phyloP scores from a whole-genome alignment of 495 filamentous ascomycete genomes.

The Sordaria brevicollis region DNA sequence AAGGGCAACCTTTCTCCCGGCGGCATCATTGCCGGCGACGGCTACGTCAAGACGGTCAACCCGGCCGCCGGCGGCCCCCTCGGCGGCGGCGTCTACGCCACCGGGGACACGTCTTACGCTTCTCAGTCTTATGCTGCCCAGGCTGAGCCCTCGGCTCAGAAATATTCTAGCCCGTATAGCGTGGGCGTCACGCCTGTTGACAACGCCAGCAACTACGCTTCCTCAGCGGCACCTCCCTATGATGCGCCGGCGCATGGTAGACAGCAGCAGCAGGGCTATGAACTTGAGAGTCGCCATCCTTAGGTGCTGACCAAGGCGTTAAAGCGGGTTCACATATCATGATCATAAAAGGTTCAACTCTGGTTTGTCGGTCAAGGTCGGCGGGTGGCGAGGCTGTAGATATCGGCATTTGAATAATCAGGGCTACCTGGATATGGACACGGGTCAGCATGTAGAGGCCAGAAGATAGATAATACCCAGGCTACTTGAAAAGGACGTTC shows the following conservation, averaged over 20 bases:
- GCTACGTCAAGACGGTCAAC: conserved; percentile 5
- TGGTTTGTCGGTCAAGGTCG: not conserved
- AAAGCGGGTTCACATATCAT: not conserved
- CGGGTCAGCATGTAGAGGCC: no score
- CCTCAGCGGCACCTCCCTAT: not conserved
- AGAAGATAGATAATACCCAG: no score
- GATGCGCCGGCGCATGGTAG: not conserved
- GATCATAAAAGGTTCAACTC: not conserved
- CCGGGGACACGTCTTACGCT: not conserved
- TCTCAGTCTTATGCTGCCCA: not conserved
- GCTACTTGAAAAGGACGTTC: no score
- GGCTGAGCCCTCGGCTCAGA: not conserved
- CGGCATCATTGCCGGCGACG: not conserved
- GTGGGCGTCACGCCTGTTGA: not conserved
- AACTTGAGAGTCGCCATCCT: not conserved
- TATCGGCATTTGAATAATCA: not conserved
- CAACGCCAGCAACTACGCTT: not conserved
- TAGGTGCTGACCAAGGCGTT: not conserved
- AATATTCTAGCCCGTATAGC: not conserved
- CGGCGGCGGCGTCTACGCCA: conserved; percentile 1
- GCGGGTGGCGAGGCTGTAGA: not conserved
- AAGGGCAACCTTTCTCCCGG: conserved; percentile 4
- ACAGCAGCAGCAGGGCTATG: not conserved
- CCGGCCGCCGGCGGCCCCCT: conserved; percentile 1
- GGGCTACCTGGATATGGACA: not conserved